Conservation (phyloP, 306 rosid genomes). For the Lathyrus oleraceus region DNA sequence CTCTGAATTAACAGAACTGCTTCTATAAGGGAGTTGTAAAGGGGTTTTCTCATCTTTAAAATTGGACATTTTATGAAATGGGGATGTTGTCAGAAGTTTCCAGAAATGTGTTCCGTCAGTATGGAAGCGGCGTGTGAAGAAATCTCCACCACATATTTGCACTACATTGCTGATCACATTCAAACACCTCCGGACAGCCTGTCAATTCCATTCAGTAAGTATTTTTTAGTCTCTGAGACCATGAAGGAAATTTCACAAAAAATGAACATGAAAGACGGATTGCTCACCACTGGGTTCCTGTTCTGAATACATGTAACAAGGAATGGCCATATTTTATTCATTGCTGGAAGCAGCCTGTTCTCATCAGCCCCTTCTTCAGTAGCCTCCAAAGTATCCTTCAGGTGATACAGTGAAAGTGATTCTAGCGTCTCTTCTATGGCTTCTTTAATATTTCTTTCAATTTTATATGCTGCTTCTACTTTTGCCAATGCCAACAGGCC, state of each 20-base stretch:
- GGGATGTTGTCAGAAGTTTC: conserved; percentile 73
- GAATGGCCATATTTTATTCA: conserved; percentile 95
- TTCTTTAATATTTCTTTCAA: conserved; percentile 72
- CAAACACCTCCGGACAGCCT: conserved; percentile 79
- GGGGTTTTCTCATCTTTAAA: conserved; percentile 57
- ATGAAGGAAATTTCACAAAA: conserved; percentile 12
- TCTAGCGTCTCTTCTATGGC: conserved; percentile 60
- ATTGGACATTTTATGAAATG: conserved; percentile 53
- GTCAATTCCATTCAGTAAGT: conserved; percentile 18
- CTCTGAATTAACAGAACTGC: conserved; percentile 49
- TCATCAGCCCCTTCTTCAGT: conserved; percentile 73
- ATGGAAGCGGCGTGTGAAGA: conserved; percentile 83
- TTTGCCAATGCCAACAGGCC: conserved; percentile 58
- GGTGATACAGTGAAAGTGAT: conserved; percentile 55
- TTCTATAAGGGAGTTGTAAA: conserved; percentile 79
- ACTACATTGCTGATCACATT: conserved; percentile 57
- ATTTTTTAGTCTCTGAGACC: neutral
- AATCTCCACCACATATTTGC: conserved; percentile 78
- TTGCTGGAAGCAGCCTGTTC: conserved; percentile 92
- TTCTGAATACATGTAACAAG: conserved; percentile 73
- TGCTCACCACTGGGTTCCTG: conserved; percentile 72
- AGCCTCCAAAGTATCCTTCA: conserved; percentile 65
- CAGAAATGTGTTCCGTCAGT: conserved; percentile 79
- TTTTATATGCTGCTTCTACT: conserved; percentile 79
- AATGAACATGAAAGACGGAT: conserved; percentile 25